phyloP scores from a whole-genome alignment of 1,284 basidiomycete species.

The Ceratobasidium sp. region DNA sequence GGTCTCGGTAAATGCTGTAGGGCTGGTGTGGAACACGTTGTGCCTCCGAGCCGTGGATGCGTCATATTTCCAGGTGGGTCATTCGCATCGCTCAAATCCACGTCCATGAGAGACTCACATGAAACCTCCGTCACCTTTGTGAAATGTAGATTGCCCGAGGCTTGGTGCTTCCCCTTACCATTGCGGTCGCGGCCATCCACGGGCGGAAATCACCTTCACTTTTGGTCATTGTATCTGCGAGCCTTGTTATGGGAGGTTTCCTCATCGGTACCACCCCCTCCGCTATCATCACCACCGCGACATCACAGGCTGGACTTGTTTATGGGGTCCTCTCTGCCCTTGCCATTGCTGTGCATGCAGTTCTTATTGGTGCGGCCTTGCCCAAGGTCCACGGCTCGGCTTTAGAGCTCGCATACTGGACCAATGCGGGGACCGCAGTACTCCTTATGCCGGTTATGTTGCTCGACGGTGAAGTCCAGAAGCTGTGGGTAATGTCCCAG shows the following conservation, averaged over 20 bases:
- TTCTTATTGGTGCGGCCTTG: conserved; percentile 71
- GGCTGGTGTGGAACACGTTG: conserved; percentile 76
- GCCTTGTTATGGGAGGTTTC: conserved; percentile 65
- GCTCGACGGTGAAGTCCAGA: conserved; percentile 59
- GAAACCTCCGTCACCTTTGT: not conserved
- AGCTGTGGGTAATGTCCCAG: conserved; percentile 49
- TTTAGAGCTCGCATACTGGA: conserved; percentile 76
- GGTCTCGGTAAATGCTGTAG: conserved; percentile 67
- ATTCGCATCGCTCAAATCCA: not conserved
- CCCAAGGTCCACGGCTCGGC: conserved; percentile 70
- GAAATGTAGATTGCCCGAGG: conserved; percentile 72
- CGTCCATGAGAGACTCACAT: conserved; percentile 23
- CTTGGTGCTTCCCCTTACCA: conserved; percentile 76
- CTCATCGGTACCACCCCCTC: conserved; percentile 57
- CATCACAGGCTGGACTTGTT: conserved; percentile 53
- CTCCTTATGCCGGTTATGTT: conserved; percentile 66
- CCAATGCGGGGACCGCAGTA: conserved; percentile 69
- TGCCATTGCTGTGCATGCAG: conserved; percentile 74
- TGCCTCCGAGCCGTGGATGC: conserved; percentile 76
- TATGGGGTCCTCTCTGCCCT: conserved; percentile 73
- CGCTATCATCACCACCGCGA: conserved; percentile 59
- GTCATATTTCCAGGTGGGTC: conserved; percentile 70
- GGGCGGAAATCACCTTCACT: conserved; percentile 57
- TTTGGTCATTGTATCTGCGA: conserved; percentile 61
- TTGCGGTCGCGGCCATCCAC: conserved; percentile 62